Evolutionary conservation across 805 yeast genomes (phyloP).

Genomic region (Candida hungchunana): DNA sequence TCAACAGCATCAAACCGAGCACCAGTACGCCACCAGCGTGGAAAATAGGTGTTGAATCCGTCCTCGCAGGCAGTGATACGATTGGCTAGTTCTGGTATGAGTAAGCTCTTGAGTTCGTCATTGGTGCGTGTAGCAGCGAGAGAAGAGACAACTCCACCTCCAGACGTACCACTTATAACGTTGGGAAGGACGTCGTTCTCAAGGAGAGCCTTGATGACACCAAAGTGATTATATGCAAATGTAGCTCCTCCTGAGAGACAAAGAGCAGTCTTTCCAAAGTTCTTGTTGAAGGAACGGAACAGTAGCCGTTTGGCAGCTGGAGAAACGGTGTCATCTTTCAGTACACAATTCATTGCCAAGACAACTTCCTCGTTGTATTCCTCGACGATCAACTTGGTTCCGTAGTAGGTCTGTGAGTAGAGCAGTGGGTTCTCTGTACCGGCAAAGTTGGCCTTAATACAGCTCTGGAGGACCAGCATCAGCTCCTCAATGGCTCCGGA

Average conservation of each 20-base stretch:
- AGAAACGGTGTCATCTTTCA: slow-evolving; percentile 35
- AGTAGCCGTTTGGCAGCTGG: slow-evolving; percentile 42
- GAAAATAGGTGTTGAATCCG: slow-evolving; percentile 53
- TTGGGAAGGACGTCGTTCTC: slow-evolving; percentile 64
- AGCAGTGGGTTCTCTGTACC: slow-evolving; percentile 70
- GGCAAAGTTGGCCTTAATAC: slow-evolving; percentile 70
- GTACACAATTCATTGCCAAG: slow-evolving; percentile 40
- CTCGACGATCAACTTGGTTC: slow-evolving; percentile 60
- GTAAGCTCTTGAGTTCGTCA: slow-evolving; percentile 52
- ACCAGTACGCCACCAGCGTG: slow-evolving; percentile 68
- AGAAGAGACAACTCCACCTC: slow-evolving; percentile 78
- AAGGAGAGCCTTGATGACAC: slow-evolving; percentile 64
- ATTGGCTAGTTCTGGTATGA: slow-evolving; percentile 54
- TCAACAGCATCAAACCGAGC: slow-evolving; percentile 72
- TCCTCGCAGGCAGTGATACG: slow-evolving; percentile 70
- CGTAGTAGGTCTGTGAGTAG: slow-evolving; percentile 71
- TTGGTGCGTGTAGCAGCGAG: slow-evolving; percentile 65
- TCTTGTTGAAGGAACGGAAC: slow-evolving; percentile 54
- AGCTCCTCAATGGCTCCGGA: slow-evolving; percentile 41
- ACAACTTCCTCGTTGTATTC: slow-evolving; percentile 51
- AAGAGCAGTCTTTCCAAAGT: slow-evolving; percentile 68
- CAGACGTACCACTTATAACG: slow-evolving; percentile 73
- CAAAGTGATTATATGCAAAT: slow-evolving; percentile 74
- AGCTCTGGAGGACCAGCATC: slow-evolving; percentile 55
- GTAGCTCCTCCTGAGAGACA: slow-evolving; percentile 79